Percentiles rank a stretch among this genome's conserved stretches.
Conservation (phyloP, 2,329 filamentous ascomycete species). For the Ophiostoma fasciatum region DNA sequence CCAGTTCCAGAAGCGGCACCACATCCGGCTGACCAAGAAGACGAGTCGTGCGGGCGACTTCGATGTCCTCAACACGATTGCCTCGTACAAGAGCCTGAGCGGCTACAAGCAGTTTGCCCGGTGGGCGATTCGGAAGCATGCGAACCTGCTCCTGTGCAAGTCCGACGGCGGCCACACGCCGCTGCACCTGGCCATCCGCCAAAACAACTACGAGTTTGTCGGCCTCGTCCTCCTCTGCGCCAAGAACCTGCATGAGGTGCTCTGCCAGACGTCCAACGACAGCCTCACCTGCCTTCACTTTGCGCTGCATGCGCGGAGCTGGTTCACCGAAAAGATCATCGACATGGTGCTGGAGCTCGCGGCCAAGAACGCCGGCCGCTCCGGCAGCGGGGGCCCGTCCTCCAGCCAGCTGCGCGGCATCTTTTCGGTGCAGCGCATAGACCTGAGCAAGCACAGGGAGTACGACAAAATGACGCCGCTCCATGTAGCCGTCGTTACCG, state of each 20-base stretch:
- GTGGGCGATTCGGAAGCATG: constrained; percentile 2
- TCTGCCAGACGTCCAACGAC: background rate
- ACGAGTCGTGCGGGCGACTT: background rate
- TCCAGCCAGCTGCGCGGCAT: background rate
- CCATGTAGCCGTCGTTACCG: background rate
- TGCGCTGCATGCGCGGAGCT: constrained; percentile 4
- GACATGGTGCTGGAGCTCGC: background rate
- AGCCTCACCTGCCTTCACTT: constrained; percentile 2
- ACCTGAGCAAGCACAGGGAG: background rate
- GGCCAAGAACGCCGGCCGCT: background rate
- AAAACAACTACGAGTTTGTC: constrained; percentile 4
- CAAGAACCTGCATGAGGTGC: background rate
- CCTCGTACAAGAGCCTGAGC: background rate
- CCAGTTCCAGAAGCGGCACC: constrained; percentile 2
- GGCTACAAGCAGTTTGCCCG: background rate
- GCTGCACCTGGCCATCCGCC: constrained; percentile 3
- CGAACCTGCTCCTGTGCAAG: constrained; percentile 1
- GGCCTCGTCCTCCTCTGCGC: constrained; percentile 1
- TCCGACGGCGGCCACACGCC: constrained; percentile 1
- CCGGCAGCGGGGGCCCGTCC: no score
- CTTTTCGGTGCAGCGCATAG: background rate
- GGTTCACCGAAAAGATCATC: constrained; percentile 5
- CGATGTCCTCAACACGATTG: constrained; percentile 3
- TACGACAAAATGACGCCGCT: constrained; percentile 3
- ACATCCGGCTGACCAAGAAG: background rate